Evolutionary conservation across 257 asterid species (phyloP).

Genomic region (Penstemon barbatus): DNA sequence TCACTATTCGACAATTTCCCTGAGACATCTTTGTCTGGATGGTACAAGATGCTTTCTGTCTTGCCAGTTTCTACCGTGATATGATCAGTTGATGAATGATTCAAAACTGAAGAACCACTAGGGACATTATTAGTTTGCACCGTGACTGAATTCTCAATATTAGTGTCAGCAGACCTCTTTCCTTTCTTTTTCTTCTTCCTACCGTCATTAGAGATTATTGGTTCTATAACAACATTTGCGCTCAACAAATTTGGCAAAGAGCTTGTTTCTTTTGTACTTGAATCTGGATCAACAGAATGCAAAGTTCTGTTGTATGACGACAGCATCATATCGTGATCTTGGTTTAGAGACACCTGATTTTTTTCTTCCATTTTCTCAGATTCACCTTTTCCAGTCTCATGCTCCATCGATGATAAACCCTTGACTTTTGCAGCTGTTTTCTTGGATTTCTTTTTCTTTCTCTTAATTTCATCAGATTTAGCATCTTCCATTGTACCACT

Average conservation of each 20-base stretch:
- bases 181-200: constrained; percentile 21
- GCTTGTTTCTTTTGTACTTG: constrained; percentile 14
- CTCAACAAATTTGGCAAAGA: constrained; percentile 7
- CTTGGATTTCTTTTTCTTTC: constrained; percentile 43
- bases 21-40: constrained; percentile 24
- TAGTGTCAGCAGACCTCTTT: constrained; percentile 35
- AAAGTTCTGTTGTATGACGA: constrained; percentile 23
- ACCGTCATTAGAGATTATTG: constrained; percentile 16
- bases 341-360: constrained; percentile 15
- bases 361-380: constrained; percentile 26
- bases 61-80: constrained; percentile 26
- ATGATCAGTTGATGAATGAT: constrained; percentile 23
- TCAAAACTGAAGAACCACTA: constrained; percentile 25
- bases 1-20: constrained; percentile 31
- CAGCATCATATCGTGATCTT: constrained; percentile 25
- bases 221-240: constrained; percentile 25
- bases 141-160: constrained; percentile 32
- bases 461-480: constrained; percentile 36
- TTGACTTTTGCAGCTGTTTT: constrained; percentile 33
- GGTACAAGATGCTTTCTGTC: constrained; percentile 26
- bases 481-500: constrained; percentile 31
- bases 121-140: constrained; percentile 28
- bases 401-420: constrained; percentile 33
- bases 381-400: constrained; percentile 27
- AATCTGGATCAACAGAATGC: constrained; percentile 29